phyloP scores from a whole-genome alignment of 164 flowering plant genomes.

The Vitis riparia region DNA sequence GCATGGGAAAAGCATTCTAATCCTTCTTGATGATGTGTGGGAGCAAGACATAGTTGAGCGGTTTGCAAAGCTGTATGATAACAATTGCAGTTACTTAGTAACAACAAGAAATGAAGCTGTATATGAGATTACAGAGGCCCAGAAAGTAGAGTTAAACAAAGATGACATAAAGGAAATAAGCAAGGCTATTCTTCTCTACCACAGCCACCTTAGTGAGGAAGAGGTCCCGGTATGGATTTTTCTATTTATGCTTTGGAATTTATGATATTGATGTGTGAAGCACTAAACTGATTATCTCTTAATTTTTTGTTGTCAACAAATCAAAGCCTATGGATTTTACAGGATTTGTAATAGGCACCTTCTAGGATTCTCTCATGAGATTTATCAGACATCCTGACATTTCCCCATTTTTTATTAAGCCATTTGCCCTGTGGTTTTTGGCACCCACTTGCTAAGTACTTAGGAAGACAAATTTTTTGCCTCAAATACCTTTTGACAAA shows the following conservation, averaged over 20 bases:
- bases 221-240: constrained; percentile 41
- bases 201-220: constrained; percentile 37
- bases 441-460: no score
- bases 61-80: constrained; percentile 46
- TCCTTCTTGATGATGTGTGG: constrained; percentile 60
- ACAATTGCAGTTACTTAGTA: constrained; percentile 44
- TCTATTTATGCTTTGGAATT: background rate
- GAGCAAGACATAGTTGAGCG: constrained; percentile 55
- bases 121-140: constrained; percentile 52
- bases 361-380: no score
- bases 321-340: background rate
- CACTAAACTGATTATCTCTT: background rate
- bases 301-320: background rate
- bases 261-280: background rate
- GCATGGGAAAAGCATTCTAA: constrained; percentile 39
- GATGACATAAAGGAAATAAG: constrained; percentile 47
- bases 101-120: constrained; percentile 57
- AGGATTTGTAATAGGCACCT: background rate
- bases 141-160: constrained; percentile 46
- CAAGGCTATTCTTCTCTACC: constrained; percentile 49
- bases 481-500: no score
- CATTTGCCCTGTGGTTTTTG: no score
- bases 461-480: no score
- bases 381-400: no score
- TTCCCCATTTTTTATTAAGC: no score